A percentile compares a stretch with the other conserved stretches of the same genome.
Conservation (phyloP, 1,139 yeast genomes). For the Hanseniaspora gamundiae region DNA sequence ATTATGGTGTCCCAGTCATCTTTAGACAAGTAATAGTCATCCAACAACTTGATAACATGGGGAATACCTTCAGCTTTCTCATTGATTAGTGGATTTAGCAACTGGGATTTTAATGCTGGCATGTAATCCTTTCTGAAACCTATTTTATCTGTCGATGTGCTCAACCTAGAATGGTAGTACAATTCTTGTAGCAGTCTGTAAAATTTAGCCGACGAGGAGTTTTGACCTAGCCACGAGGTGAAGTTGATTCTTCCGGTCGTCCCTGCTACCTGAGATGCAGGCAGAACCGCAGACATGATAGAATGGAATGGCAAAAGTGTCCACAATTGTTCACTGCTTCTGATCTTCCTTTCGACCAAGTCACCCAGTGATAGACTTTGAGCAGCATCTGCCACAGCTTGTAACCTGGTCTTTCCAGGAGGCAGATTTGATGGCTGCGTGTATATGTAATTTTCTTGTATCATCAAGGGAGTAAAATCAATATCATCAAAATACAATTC, state of each 20-base stretch:
- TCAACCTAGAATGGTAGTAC: slow-evolving; percentile 75
- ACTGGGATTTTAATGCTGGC: slow-evolving; percentile 44
- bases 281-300: slow-evolving; percentile 72
- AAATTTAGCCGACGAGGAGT: slow-evolving; percentile 72
- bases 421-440: slow-evolving; percentile 42
- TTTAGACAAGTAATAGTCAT: slow-evolving; percentile 68
- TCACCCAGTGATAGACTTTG: slow-evolving; percentile 78
- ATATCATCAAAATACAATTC: slow-evolving; percentile 89
- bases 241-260: slow-evolving; percentile 61
- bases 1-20: slow-evolving; percentile 86
- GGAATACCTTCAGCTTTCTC: slow-evolving; percentile 52
- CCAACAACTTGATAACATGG: slow-evolving; percentile 58
- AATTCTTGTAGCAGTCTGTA: slow-evolving; percentile 72
- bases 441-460: slow-evolving; percentile 79
- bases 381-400: slow-evolving; percentile 65
- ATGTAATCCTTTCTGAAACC: slow-evolving; percentile 73
- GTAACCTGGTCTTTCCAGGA: slow-evolving; percentile 38
- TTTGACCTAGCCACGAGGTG: slow-evolving; percentile 83
- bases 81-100: slow-evolving; percentile 44
- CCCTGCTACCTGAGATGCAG: slow-evolving; percentile 71
- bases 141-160: slow-evolving; percentile 62
- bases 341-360: slow-evolving; percentile 63
- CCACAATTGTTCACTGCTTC: slow-evolving; percentile 95
- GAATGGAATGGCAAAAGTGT: slow-evolving; percentile 89
- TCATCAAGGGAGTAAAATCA: slow-evolving; percentile 90